Evolutionary conservation across 371 early-diverging fungal species (phyloP).

Genomic region (Mortierella sp.): DNA sequence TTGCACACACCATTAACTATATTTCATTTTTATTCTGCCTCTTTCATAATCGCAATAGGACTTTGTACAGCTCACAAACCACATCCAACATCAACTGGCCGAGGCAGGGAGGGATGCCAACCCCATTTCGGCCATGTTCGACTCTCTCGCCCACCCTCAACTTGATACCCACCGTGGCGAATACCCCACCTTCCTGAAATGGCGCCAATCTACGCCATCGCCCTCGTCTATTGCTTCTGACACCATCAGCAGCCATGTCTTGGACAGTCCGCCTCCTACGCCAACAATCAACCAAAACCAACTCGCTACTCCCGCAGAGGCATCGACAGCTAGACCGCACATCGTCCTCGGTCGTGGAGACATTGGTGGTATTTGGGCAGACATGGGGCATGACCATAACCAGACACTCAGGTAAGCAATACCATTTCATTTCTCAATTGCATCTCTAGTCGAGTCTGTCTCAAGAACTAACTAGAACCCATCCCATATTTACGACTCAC

Average conservation of each 20-base stretch:
- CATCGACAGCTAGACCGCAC: conserved; percentile 37
- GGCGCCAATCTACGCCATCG: conserved; percentile 24
- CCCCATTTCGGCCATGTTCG: conserved; percentile 56
- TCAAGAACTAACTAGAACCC: neutral
- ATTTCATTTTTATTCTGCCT: neutral
- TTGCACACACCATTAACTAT: neutral
- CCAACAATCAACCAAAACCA: neutral
- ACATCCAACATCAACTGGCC: conserved; percentile 55
- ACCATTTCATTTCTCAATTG: neutral
- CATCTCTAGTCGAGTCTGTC: no score
- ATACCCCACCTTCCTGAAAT: conserved; percentile 50
- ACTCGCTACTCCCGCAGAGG: neutral
- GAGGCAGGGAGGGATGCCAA: conserved; percentile 57
- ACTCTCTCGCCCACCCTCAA: conserved; percentile 51
- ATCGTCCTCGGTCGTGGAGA: conserved; percentile 54
- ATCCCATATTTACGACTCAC: no score
- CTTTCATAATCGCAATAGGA: conserved; percentile 27
- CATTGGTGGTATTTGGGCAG: conserved; percentile 58
- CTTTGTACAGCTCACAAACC: conserved; percentile 44
- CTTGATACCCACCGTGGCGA: conserved; percentile 58
- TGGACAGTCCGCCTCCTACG: conserved; percentile 25
- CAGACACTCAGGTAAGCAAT: conserved; percentile 52
- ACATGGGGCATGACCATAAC: conserved; percentile 48
- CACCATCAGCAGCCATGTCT: neutral
- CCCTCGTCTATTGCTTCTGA: no score